Conservation (phyloP, 1,284 basidiomycete genomes). For the Naganishia cerealis region DNA sequence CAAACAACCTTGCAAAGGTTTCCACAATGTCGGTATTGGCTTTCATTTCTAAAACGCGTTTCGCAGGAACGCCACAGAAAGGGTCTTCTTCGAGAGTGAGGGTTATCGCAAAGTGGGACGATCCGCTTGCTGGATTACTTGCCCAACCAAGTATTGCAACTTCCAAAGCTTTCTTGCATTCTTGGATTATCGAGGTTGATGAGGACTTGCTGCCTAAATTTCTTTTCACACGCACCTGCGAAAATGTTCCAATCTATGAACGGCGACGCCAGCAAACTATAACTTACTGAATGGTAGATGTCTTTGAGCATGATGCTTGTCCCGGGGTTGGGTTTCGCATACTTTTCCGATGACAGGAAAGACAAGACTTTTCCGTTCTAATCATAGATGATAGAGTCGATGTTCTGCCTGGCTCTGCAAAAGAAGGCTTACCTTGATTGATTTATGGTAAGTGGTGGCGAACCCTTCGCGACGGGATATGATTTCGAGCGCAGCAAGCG, state of each 20-base stretch:
- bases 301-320: slow-evolving; percentile 18
- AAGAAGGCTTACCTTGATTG: slow-evolving; percentile 64
- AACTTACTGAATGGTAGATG: slow-evolving; percentile 21
- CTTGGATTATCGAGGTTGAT: slow-evolving; percentile 22
- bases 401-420: background rate
- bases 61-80: slow-evolving; percentile 26
- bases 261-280: background rate
- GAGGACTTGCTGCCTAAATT: background rate
- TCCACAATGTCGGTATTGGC: background rate
- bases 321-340: slow-evolving; percentile 6
- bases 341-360: background rate
- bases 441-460: slow-evolving; percentile 67
- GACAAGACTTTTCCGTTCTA: slow-evolving; percentile 18
- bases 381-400: background rate
- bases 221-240: slow-evolving; percentile 6
- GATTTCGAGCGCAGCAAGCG: slow-evolving; percentile 63
- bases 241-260: background rate
- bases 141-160: slow-evolving; percentile 66
- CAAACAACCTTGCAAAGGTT: slow-evolving; percentile 18
- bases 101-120: slow-evolving; percentile 58
- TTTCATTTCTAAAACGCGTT: slow-evolving; percentile 32
- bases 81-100: slow-evolving; percentile 67
- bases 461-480: slow-evolving; percentile 66
- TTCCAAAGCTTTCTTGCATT: slow-evolving; percentile 71
- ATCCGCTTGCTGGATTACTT: background rate